A percentile compares a stretch with the other conserved stretches of the same genome.
phyloP scores from a whole-genome alignment of 2,329 filamentous ascomycete genomes.

The Mycosphaerella sp. region DNA sequence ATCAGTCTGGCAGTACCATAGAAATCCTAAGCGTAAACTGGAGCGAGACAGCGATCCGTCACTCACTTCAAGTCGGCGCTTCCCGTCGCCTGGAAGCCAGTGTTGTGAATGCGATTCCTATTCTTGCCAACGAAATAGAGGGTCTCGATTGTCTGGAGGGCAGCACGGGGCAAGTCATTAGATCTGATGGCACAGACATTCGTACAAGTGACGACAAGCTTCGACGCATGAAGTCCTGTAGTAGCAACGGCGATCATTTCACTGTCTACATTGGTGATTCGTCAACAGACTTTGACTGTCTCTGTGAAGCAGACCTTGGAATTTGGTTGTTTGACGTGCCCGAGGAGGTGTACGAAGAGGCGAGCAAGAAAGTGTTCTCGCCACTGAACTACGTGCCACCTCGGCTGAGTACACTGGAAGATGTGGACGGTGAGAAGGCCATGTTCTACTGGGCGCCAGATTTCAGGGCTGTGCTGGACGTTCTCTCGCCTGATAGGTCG shows the following conservation, averaged over 20 bases:
- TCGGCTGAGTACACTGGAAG: background rate
- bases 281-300: conserved; percentile 43
- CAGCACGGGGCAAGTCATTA: conserved; percentile 29
- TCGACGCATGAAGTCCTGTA: conserved; percentile 19
- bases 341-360: conserved; percentile 10
- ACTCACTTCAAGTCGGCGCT: conserved; percentile 11
- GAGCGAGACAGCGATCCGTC: conserved; percentile 40
- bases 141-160: conserved; percentile 24
- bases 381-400: conserved; percentile 21
- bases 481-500: background rate
- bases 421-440: background rate
- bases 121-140: conserved; percentile 36
- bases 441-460: conserved; percentile 20
- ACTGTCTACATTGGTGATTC: conserved; percentile 46
- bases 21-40: conserved; percentile 45
- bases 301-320: conserved; percentile 42
- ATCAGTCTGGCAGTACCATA: conserved; percentile 15
- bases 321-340: conserved; percentile 35
- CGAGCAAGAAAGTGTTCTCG: conserved; percentile 20
- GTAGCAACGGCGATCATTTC: conserved; percentile 1
- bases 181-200: conserved; percentile 24
- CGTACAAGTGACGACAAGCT: conserved; percentile 41
- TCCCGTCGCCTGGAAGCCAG: conserved; percentile 5
- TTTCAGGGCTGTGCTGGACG: conserved; percentile 9
- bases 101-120: conserved; percentile 18